phyloP scores from a whole-genome alignment of 2,329 filamentous ascomycete species.

The Aspergillus thermomutatus region DNA sequence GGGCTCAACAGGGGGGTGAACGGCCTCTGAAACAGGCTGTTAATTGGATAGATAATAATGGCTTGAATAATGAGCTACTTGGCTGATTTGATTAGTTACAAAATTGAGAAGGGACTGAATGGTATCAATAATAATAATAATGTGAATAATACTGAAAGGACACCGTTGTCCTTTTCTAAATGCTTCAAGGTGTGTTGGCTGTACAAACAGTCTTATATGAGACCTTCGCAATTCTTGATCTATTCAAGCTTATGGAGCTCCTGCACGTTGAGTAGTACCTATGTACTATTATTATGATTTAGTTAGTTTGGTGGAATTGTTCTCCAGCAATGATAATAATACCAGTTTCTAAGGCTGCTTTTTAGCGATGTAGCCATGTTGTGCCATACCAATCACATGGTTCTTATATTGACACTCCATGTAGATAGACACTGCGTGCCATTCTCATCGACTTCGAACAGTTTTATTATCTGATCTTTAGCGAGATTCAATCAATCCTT shows the following conservation, averaged over 20 bases:
- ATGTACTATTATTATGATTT: too few relatives aligned
- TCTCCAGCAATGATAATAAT: neutral
- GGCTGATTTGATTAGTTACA: neutral
- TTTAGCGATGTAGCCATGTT: neutral
- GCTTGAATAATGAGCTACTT: neutral
- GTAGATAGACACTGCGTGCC: neutral
- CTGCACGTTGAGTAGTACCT: neutral
- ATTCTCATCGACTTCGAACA: neutral
- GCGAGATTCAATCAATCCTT: neutral
- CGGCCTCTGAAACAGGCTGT: neutral
- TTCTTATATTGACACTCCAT: neutral
- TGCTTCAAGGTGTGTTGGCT: neutral
- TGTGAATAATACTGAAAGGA: neutral
- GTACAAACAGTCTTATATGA: neutral
- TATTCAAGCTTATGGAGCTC: neutral
- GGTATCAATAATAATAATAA: neutral
- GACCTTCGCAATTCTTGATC: neutral
- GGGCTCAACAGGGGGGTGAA: conserved; percentile 2
- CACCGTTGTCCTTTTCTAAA: neutral
- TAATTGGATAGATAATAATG: neutral
- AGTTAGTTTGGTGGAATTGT: neutral
- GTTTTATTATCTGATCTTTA: neutral
- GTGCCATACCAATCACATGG: neutral
- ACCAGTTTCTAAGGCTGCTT: neutral
- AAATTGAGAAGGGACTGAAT: neutral